Base-by-base conservation (phyloP, 1,284 basidiomycete genomes). In the Mrakiaceae sp. region DNA sequence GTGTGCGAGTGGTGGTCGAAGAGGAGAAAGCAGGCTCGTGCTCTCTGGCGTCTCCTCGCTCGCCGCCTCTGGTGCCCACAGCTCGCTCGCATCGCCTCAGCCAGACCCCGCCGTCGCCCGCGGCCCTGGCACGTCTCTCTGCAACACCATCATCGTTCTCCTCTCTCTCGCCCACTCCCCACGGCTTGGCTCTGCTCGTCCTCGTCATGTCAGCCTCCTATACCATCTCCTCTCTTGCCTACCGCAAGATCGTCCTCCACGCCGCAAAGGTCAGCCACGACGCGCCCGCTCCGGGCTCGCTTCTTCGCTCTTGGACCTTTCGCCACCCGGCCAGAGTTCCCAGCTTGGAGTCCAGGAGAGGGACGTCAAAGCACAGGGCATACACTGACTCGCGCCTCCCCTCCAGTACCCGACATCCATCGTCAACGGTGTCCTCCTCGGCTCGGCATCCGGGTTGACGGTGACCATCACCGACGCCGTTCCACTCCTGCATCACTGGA, bases 401-500 rank as follows among this genome's bases (percentile, higher is more conserved):
- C n/a, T 1, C 9, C 64, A 71, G 43, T 72, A 76, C 68, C 75
- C 75, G 0, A 71, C 72, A 3, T 67, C 68, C 5, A 72, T 73
- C 27, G 70, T 75, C 52, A 65, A 71, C n/a, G 78, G 78, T n/a
- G 68, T 78, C 43, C 73, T 79, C 61, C 70, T 78, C 60, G 73
- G 71, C 11, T 58, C 66, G n/a, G 51, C 59, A 46, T 58, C 67
- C 6, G 54, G 66, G 40, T 47, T 59, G 0, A 12, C 51, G 3
- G 53, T 63, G 6, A 66, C 67, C 9, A 68, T 75, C 55, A 64
- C 67, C 9, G 70, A 75, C 52, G 73, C 73, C 11, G 64, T 78
- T 53, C 78, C 78, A 5, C 69, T 78, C 7, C 66, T 77, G 63
- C 78, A 79, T 67, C 70, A 73, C 56, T 74, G 76, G 68, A 72